These are phyloP conservation scores for Cyberlindnera americana DNA, from an alignment of 805 yeast species.

Conservation along the genomic window DNA sequence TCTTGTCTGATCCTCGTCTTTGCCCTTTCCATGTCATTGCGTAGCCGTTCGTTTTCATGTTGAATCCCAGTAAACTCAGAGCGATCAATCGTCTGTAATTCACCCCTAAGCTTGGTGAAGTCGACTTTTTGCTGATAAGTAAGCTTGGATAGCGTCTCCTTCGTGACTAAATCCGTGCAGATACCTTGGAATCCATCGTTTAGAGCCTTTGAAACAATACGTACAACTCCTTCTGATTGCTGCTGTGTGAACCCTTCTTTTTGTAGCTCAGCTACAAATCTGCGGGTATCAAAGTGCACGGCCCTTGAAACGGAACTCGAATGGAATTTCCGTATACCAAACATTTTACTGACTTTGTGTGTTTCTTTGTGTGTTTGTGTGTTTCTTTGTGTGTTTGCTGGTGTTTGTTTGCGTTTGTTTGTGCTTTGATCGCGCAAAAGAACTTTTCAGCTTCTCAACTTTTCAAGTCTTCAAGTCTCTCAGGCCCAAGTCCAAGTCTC, in stretches of 20 bases:
- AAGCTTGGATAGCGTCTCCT: conserved; percentile 76
- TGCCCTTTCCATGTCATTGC: conserved; percentile 81
- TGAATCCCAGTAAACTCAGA: conserved; percentile 78
- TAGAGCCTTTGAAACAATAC: conserved; percentile 67
- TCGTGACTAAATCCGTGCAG: conserved; percentile 75
- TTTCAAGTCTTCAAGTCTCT: background rate
- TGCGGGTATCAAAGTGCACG: conserved; percentile 28
- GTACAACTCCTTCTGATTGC: conserved; percentile 80
- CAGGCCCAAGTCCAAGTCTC: too few relatives aligned
- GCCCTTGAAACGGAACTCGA: conserved; percentile 1
- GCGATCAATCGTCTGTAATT: conserved; percentile 81
- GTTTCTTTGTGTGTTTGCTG: too few relatives aligned
- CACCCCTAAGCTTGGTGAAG: conserved; percentile 91
- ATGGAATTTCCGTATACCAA: conserved; percentile 6
- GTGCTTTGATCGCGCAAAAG: too few relatives aligned
- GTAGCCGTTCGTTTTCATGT: conserved; percentile 82
- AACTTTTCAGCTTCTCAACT: too few relatives aligned
- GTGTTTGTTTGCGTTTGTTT: too few relatives aligned
- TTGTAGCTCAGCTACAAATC: conserved; percentile 29
- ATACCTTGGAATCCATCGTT: conserved; percentile 77
- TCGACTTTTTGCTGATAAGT: conserved; percentile 96
- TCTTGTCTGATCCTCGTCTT: conserved; percentile 86
- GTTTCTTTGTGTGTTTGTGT: background rate
- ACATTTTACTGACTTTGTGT: too few relatives aligned
- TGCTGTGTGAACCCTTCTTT: conserved; percentile 66